Conservation (phyloP, 352 stramenopile genomes). For the Phytophthora sansomeana region DNA sequence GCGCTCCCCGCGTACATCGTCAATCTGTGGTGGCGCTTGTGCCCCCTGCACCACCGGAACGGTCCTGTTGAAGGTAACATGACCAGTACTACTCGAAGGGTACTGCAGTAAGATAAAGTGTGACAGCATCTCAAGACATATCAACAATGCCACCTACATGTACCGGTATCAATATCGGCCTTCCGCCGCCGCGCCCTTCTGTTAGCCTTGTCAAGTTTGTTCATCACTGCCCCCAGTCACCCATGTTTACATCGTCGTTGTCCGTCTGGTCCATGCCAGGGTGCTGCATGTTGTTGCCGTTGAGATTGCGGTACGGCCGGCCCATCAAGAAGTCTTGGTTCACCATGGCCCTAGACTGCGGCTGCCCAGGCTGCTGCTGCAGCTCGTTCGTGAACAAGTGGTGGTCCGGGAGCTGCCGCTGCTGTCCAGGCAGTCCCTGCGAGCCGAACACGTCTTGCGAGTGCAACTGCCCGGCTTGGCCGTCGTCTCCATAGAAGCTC, state of each 20-base stretch:
- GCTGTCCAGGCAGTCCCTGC: conserved; percentile 45
- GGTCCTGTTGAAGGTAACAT: too few relatives aligned
- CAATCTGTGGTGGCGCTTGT: background rate
- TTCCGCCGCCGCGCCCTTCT: conserved; percentile 3
- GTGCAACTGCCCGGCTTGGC: conserved; percentile 45
- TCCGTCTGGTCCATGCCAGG: conserved; percentile 59
- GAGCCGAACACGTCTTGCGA: conserved; percentile 61
- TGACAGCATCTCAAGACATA: too few relatives aligned
- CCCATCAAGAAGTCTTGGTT: conserved; percentile 63
- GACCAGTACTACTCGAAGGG: too few relatives aligned
- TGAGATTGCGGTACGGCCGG: conserved; percentile 57
- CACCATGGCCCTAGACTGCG: conserved; percentile 44
- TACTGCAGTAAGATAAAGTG: too few relatives aligned
- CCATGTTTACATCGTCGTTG: conserved; percentile 65
- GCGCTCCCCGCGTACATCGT: conserved; percentile 2
- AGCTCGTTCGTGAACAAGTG: conserved; percentile 55
- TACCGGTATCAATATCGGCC: conserved; percentile 9
- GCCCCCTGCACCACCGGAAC: background rate
- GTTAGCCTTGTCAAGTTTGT: conserved; percentile 5
- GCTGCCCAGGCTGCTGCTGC: conserved; percentile 46
- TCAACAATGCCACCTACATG: conserved; percentile 25
- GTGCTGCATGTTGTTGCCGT: conserved; percentile 44
- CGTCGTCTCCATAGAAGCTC: conserved; percentile 57
- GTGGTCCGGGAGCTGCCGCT: conserved; percentile 47
- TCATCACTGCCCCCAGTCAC: conserved; percentile 56